Percentiles rank a stretch among this genome's conserved stretches.
phyloP scores from a whole-genome alignment of 2,329 filamentous ascomycete genomes.

The Lachnellula arida region DNA sequence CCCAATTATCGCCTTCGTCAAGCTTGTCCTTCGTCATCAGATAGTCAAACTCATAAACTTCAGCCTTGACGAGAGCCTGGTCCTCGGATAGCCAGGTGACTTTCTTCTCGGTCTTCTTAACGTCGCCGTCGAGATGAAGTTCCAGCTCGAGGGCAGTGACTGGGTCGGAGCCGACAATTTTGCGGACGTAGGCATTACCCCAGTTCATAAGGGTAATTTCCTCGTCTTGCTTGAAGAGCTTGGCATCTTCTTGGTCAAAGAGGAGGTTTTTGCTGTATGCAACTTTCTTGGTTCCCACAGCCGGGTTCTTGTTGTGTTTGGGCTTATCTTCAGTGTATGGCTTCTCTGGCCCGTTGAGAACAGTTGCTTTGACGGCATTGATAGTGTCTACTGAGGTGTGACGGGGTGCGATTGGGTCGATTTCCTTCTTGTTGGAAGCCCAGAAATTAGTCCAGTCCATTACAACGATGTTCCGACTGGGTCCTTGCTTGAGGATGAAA shows the following conservation, averaged over 20 bases:
- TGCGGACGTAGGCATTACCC: constrained; percentile 81
- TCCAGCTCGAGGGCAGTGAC: constrained; percentile 73
- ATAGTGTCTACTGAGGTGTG: constrained; percentile 70
- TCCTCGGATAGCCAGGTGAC: constrained; percentile 84
- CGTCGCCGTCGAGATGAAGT: constrained; percentile 86
- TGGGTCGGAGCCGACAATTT: constrained; percentile 52
- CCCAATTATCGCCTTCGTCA: constrained; percentile 78
- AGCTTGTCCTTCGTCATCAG: constrained; percentile 93
- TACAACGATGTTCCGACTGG: constrained; percentile 75
- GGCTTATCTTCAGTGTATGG: constrained; percentile 70
- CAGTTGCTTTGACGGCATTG: constrained; percentile 63
- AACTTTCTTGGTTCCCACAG: constrained; percentile 81
- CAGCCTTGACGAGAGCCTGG: constrained; percentile 73
- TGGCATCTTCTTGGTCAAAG: constrained; percentile 82
- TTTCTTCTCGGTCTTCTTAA: constrained; percentile 96
- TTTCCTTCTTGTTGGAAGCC: constrained; percentile 72
- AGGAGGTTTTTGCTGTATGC: constrained; percentile 70
- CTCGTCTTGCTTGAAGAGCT: constrained; percentile 75
- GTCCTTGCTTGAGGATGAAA: constrained; percentile 81
- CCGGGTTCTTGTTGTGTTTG: constrained; percentile 84
- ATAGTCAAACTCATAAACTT: constrained; percentile 93
- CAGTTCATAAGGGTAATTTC: constrained; percentile 96
- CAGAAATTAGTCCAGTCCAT: constrained; percentile 78
- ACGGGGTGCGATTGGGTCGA: constrained; percentile 70
- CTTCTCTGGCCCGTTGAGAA: constrained; percentile 60